Evolutionary conservation across 75 land plant species (phyloP), one percentile per base, ranked within the genome.

Genomic region (Picea sitchensis): DNA sequence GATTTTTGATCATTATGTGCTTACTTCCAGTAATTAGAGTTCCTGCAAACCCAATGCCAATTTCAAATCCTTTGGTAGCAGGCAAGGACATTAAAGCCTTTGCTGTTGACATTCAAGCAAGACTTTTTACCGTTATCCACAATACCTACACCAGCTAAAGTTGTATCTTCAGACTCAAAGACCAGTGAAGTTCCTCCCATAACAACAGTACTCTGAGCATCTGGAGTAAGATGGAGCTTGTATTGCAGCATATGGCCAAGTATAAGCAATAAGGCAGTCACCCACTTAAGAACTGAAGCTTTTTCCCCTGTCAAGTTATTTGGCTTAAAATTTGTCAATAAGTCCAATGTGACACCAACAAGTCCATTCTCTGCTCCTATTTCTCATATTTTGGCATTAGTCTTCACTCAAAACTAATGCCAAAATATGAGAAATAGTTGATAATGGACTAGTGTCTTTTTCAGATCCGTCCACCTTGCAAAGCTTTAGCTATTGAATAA

Each of bases 331-430:
- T 69, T 79, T 15, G 62, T 69, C 58, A 96, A 77, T 11, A 89
- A 82, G 72, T 94, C 92, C 31, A 92, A 44, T 13, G 82, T 93
- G 26, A 80, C 77, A 65, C 81, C 74, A 11, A 89, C 83, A 59
- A 92, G 65, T 12, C 95, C 92, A 88, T 83, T 87, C 54, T 92
- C 81, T 31, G 91, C 92, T 82, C 94, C 99, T 80, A 90, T 79
- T 57, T 81, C 85, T n/a, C n/a, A n/a, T n/a, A n/a, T n/a, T n/a
- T n/a, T n/a, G n/a, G n/a, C 26, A 26, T 26, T 26, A 0, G 79
- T 97, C 99, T 79, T 97, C 99, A 78, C 76, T 89, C 36, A 97
- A 83, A 75, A 97, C 86, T 84, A 97, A 86, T 26, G 96, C 98
- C 59, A 95, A 71, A 23, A 93, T 84, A 82, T 97, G 98, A 41